Percentiles rank a stretch among this genome's conserved stretches.
Conservation (phyloP, 805 yeast species). For the Pichia ethanolica region DNA sequence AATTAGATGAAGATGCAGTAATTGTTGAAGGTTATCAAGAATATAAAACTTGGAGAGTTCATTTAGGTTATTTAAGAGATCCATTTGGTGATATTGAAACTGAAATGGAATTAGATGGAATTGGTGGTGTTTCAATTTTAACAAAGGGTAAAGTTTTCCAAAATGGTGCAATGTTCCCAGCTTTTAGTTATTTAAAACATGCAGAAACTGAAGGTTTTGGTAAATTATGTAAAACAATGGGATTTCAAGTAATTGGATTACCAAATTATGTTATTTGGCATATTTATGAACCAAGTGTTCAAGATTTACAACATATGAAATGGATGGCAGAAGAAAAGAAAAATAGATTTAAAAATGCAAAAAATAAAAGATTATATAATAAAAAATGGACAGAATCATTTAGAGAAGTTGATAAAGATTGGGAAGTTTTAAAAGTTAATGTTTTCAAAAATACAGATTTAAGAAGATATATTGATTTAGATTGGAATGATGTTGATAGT, state of each 20-base stretch:
- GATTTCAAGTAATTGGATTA: constrained; percentile 77
- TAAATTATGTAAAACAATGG: constrained; percentile 80
- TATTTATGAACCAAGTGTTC: constrained; percentile 89
- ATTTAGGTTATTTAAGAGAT: constrained; percentile 87
- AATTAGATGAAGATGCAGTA: constrained; percentile 86
- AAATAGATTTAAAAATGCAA: constrained; percentile 54
- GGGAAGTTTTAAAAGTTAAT: constrained; percentile 62
- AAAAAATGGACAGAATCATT: constrained; percentile 76
- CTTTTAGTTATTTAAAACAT: constrained; percentile 90
- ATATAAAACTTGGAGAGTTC: constrained; percentile 97
- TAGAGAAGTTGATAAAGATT: constrained; percentile 65
- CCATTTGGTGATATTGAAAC: constrained; percentile 92
- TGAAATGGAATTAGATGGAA: constrained; percentile 91
- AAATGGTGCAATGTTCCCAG: constrained; percentile 90
- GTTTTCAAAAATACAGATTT: constrained; percentile 74
- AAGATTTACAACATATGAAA: constrained; percentile 77
- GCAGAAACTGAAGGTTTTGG: constrained; percentile 99
- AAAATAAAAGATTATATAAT: constrained; percentile 59
- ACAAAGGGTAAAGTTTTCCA: constrained; percentile 82
- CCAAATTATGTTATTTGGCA: constrained; percentile 98
- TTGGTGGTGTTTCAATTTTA: constrained; percentile 93
- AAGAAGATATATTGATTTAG: constrained; percentile 44
- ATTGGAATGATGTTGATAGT: constrained; percentile 64
- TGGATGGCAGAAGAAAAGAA: constrained; percentile 82
- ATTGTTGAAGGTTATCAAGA: constrained; percentile 97